Evolutionary conservation across 805 yeast genomes (phyloP), one percentile per base, ranked within the genome.

Genomic region (Jamesozyma jinghongensis): DNA sequence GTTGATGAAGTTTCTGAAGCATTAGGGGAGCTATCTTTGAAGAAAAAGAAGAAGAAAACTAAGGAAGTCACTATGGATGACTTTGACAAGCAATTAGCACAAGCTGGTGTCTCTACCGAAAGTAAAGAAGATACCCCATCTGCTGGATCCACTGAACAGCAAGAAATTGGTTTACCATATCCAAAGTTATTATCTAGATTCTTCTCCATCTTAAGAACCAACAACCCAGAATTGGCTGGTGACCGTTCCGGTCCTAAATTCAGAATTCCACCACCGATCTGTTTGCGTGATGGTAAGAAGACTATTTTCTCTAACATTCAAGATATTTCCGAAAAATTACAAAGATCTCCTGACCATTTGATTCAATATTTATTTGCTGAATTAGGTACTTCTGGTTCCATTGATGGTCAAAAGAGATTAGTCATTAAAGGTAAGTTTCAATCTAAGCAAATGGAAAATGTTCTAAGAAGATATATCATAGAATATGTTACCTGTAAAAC

Each of bases 401-500:
- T 92, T 46, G 99, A 92, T 68, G 98, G 97, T 65, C 90, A 85
- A 66, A 85, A 87, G 73, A 82, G 98, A 68, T 77, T 92, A 64
- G 87, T 92, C 49, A 90, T 92, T 65, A 92, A 86, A 73, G 99
- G 99, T 73, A 85, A 94, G 67, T 92, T 87, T 74, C 94, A 84
- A 70, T 95, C 95, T 54, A 92, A 90, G 69, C 96, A 88, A 67
- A 81, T 92, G 75, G 98, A 92, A 69, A 82, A 87, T 50, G 95
- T 92, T 48, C 74, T 92, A 68, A 82, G 97, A 74, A 78, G 97
- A 68, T 92, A 92, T 66, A 92, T 94, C 63, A 71, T 85, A 63
- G 99, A 92, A 67, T 92, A 92, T 62, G 99, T 92, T 51, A 86
- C 97, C 40, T 92, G 99, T 77, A 86, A 92, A 75, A 92, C 98